Conservation (phyloP, 768 basidiomycete species). For the Boletus insuetus region DNA sequence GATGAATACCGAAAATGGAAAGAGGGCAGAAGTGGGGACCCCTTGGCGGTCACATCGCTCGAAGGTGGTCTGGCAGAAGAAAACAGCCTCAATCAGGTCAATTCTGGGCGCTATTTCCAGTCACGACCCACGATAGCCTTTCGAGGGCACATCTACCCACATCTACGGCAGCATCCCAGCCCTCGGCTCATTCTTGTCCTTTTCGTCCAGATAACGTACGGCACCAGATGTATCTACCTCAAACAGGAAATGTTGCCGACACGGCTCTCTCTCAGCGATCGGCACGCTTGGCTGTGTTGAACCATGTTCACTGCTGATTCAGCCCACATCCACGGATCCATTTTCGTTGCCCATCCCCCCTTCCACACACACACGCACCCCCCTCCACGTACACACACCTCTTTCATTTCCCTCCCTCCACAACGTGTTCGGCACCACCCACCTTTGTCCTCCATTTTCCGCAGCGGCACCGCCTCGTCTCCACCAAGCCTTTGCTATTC, state of each 20-base stretch:
- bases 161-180: constrained; percentile 14
- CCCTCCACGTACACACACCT: constrained; percentile 7
- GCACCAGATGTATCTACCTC: constrained; percentile 31
- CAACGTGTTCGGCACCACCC: constrained; percentile 21
- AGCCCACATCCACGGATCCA: constrained; percentile 15
- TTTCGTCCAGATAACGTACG: constrained; percentile 30
- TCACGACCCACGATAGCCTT: constrained; percentile 33
- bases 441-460: constrained; percentile 7
- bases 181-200: constrained; percentile 13
- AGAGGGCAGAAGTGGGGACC: constrained; percentile 9
- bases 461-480: constrained; percentile 22
- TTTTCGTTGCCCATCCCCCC: background rate
- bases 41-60: constrained; percentile 34
- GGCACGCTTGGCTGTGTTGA: constrained; percentile 28
- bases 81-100: constrained; percentile 19
- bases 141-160: constrained; percentile 30
- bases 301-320: constrained; percentile 20
- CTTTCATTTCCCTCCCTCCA: constrained; percentile 11
- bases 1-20: constrained; percentile 22
- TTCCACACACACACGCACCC: background rate
- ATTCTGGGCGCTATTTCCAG: constrained; percentile 26
- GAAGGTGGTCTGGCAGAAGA: constrained; percentile 19
- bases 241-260: constrained; percentile 30
- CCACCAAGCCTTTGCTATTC: constrained; percentile 11
- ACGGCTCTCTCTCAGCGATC: constrained; percentile 26